Percentiles rank a stretch among this genome's conserved stretches.
These are phyloP conservation scores for Fusarium continuum DNA, from an alignment of 2,329 filamentous ascomycete genomes.

Conservation along the genomic window DNA sequence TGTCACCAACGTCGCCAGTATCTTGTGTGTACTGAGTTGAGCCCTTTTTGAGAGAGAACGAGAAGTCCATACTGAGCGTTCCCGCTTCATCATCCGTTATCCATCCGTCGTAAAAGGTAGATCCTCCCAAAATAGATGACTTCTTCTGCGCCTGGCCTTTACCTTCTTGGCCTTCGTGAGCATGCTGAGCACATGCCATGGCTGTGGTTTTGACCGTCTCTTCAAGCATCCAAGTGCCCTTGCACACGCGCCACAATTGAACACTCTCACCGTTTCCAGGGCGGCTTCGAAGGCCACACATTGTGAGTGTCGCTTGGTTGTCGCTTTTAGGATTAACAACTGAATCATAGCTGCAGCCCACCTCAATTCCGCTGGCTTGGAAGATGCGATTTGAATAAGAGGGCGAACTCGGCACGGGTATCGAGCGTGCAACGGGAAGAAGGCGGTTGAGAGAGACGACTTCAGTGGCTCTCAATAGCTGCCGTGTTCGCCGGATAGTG, in stretches of 20 bases:
- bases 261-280: constrained; percentile 74
- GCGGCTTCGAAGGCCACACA: constrained; percentile 72
- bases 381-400: constrained; percentile 78
- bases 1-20: constrained; percentile 75
- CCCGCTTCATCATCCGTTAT: constrained; percentile 70
- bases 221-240: constrained; percentile 90
- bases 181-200: constrained; percentile 79
- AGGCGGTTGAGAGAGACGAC: constrained; percentile 68
- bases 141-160: constrained; percentile 58
- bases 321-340: constrained; percentile 83
- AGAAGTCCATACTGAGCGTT: constrained; percentile 68
- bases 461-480: constrained; percentile 47
- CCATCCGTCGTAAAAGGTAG: constrained; percentile 86
- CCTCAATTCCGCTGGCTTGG: constrained; percentile 89
- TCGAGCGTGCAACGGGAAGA: constrained; percentile 79
- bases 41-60: constrained; percentile 56
- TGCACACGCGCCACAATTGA: constrained; percentile 81
- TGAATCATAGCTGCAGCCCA: constrained; percentile 79
- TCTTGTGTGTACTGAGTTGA: constrained; percentile 74
- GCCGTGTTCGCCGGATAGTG: constrained; percentile 63
- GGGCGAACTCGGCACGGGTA: constrained; percentile 74
- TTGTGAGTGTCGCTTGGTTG: constrained; percentile 55
- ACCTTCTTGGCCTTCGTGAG: constrained; percentile 17
- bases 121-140: constrained; percentile 77
- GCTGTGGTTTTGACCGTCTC: constrained; percentile 81